phyloP scores from a whole-genome alignment of 108 stramenopile species.

The Skeletonema tropicum region DNA sequence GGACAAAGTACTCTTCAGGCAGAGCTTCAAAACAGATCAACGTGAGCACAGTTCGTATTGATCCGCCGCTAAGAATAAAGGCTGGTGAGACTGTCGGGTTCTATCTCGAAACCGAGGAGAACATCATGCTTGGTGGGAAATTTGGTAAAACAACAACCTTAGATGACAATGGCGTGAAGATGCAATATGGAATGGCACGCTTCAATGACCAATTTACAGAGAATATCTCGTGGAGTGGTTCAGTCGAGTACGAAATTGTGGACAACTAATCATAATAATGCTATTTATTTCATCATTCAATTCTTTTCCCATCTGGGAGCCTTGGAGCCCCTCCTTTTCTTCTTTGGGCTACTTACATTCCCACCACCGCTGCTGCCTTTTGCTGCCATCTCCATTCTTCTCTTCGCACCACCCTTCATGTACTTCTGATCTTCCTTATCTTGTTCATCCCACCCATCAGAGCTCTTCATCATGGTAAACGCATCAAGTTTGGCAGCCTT shows the following conservation, averaged over 20 bases:
- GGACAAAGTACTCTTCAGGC: background rate
- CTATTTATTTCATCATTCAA: background rate
- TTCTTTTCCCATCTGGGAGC: constrained; percentile 3
- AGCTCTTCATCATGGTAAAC: constrained; percentile 43
- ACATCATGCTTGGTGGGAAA: background rate
- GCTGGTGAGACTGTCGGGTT: background rate
- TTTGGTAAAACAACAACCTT: background rate
- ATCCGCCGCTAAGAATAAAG: background rate
- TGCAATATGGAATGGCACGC: background rate
- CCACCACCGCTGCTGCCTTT: background rate
- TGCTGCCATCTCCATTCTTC: constrained; percentile 23
- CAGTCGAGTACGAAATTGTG: background rate
- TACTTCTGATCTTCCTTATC: constrained; percentile 29
- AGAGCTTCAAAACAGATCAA: background rate
- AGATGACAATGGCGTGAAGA: background rate
- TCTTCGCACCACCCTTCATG: constrained; percentile 33
- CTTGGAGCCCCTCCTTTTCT: background rate
- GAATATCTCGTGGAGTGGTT: background rate
- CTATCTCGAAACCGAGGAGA: background rate
- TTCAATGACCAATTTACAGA: background rate
- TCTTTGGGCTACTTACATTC: background rate
- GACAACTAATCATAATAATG: background rate
- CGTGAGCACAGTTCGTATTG: background rate
- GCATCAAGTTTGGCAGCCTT: constrained; percentile 31
- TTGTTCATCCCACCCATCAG: constrained; percentile 32